phyloP scores from a whole-genome alignment of 257 asterid genomes.

The Marsdenia floribunda region DNA sequence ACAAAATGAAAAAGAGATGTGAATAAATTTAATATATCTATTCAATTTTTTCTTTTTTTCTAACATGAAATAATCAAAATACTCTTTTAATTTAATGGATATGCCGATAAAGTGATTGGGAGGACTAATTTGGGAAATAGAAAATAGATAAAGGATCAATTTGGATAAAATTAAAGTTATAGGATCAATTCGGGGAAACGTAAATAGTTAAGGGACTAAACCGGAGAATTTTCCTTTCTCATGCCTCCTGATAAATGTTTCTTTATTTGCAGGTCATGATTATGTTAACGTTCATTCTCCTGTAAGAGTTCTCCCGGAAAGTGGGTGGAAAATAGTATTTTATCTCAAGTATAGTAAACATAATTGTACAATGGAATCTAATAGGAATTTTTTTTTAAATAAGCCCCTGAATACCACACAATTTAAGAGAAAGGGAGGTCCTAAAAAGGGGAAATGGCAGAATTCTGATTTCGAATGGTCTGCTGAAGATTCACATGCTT shows the following conservation, averaged over 20 bases:
- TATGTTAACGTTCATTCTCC: neutral
- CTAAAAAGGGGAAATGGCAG: constrained; percentile 46
- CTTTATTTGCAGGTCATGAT: constrained; percentile 12
- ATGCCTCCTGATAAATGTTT: neutral
- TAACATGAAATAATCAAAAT: too few species aligned
- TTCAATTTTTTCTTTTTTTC: too few species aligned
- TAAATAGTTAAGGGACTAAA: too few species aligned
- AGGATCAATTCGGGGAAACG: too few species aligned
- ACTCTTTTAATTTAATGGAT: too few species aligned
- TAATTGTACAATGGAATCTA: constrained; percentile 47
- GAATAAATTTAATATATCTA: too few species aligned
- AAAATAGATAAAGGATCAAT: too few species aligned
- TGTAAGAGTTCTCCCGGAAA: neutral
- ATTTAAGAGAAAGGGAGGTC: constrained; percentile 49
- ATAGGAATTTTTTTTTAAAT: constrained; percentile 37
- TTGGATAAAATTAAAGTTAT: too few species aligned
- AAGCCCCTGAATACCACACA: constrained; percentile 51
- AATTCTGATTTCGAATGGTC: constrained; percentile 33
- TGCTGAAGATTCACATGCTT: constrained; percentile 34
- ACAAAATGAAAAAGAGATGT: too few species aligned
- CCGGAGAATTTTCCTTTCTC: too few species aligned
- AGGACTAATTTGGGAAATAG: too few species aligned
- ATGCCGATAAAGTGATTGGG: too few species aligned
- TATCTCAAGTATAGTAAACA: neutral
- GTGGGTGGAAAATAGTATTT: neutral